A percentile compares a stretch with the other conserved stretches of the same genome.
These are phyloP conservation scores for Acanthamoeba rhysodes DNA, from an alignment of 208 protist genomes.

Conservation along the genomic window DNA sequence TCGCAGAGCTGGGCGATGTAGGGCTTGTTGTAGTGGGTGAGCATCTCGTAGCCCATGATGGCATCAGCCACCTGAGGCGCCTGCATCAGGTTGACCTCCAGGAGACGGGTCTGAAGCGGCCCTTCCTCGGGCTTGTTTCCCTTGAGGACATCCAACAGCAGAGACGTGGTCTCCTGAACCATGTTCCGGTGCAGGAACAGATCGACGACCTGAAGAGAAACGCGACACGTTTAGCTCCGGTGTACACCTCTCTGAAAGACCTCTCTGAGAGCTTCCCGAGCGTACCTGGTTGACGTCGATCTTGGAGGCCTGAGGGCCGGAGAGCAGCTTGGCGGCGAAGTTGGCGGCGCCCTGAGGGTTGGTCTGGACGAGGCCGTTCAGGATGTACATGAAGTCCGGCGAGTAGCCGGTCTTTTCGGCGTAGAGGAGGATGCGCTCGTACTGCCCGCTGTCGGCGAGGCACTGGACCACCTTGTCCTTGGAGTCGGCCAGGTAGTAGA, in stretches of 20 bases:
- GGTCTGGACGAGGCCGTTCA: constrained; percentile 94
- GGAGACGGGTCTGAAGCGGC: constrained; percentile 98
- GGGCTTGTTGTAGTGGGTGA: constrained; percentile 98
- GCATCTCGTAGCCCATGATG: constrained; percentile 98
- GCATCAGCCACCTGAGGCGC: constrained; percentile 98
- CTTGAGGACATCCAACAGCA: constrained; percentile 98
- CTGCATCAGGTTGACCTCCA: constrained; percentile 99
- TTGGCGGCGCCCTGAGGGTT: constrained; percentile 95
- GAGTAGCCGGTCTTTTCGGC: constrained; percentile 96
- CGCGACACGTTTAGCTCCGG: no score
- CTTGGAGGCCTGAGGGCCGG: constrained; percentile 36
- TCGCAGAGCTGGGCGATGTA: constrained; percentile 99
- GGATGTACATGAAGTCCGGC: constrained; percentile 97
- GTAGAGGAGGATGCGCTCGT: constrained; percentile 98
- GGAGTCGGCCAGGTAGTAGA: constrained; percentile 93
- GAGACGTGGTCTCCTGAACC: constrained; percentile 97
- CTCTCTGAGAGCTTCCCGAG: no score
- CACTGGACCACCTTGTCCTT: constrained; percentile 87
- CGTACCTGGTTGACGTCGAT: constrained; percentile 80
- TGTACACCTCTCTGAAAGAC: no score
- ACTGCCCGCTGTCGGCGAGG: constrained; percentile 97
- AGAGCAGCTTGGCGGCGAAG: constrained; percentile 94
- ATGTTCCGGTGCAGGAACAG: constrained; percentile 97
- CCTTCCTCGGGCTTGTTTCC: constrained; percentile 95
- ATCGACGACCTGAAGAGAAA: constrained; percentile 90